phyloP scores from a whole-genome alignment of 768 basidiomycete genomes.

The Serpula lacrymans region DNA sequence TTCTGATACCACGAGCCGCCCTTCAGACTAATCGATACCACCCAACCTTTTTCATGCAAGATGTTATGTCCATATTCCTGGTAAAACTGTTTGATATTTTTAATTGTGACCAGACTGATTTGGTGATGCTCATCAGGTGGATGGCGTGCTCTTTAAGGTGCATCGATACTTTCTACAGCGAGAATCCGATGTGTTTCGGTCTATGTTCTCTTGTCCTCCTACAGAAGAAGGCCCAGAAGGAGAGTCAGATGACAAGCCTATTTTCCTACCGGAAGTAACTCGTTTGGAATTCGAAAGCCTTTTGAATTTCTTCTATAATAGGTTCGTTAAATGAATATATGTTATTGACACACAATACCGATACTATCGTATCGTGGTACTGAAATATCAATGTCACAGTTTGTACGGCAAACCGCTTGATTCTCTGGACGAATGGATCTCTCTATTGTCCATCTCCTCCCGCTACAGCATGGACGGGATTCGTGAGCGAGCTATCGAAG shows the following conservation, averaged over 20 bases:
- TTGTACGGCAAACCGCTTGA: conserved; percentile 14
- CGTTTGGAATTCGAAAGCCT: conserved; percentile 34
- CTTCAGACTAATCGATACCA: conserved; percentile 7
- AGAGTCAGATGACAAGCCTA: conserved; percentile 27
- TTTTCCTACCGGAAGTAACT: conserved; percentile 31
- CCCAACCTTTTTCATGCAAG: conserved; percentile 17
- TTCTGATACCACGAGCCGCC: conserved; percentile 3
- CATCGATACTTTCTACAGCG: conserved; percentile 37
- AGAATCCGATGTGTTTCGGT: conserved; percentile 36
- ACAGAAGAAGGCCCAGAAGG: conserved; percentile 26
- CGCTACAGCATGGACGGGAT: conserved; percentile 35
- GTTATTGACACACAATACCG: background rate
- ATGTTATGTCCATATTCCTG: conserved; percentile 15
- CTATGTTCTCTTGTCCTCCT: conserved; percentile 32
- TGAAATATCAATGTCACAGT: conserved; percentile 1
- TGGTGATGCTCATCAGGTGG: conserved; percentile 26
- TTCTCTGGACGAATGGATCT: conserved; percentile 30
- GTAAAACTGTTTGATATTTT: conserved; percentile 2
- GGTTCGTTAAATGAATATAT: conserved; percentile 29
- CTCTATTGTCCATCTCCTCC: conserved; percentile 38
- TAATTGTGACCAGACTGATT: background rate
- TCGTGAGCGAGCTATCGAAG: conserved; percentile 31
- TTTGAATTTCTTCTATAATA: conserved; percentile 36
- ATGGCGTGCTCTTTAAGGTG: conserved; percentile 35
- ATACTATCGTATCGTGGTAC: too few relatives aligned